These are phyloP conservation scores for Ascoidea asiatica DNA, from an alignment of 805 yeast species.

Conservation along the genomic window DNA sequence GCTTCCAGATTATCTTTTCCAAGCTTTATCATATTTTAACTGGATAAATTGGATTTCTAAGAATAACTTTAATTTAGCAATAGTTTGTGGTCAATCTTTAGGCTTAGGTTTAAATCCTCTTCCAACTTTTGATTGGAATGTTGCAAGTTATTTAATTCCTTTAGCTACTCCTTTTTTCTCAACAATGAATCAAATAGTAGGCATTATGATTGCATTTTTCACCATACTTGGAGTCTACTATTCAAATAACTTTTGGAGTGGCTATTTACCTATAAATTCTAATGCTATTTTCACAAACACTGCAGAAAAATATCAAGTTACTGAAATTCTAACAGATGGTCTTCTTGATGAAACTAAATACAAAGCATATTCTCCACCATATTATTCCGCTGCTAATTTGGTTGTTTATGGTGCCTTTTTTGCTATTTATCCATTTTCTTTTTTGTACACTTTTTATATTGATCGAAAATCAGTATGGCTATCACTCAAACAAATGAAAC, in stretches of 20 bases:
- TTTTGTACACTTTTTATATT: conserved; percentile 31
- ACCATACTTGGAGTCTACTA: conserved; percentile 24
- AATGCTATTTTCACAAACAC: conserved; percentile 37
- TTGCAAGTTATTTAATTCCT: conserved; percentile 19
- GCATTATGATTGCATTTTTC: conserved; percentile 20
- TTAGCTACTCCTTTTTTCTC: conserved; percentile 33
- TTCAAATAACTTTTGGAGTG: conserved; percentile 25
- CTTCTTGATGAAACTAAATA: conserved; percentile 33
- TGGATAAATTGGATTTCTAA: conserved; percentile 53
- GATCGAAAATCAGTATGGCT: conserved; percentile 30
- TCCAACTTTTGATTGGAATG: conserved; percentile 41
- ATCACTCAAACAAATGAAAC: conserved; percentile 23
- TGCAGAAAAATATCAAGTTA: conserved; percentile 33
- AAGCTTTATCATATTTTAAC: conserved; percentile 28
- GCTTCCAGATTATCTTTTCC: conserved; percentile 30
- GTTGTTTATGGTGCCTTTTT: conserved; percentile 45
- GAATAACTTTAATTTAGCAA: conserved; percentile 30
- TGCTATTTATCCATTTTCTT: conserved; percentile 41
- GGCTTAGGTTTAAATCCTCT: conserved; percentile 44
- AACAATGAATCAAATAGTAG: conserved; percentile 18
- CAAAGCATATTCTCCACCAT: conserved; percentile 49
- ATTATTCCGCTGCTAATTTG: conserved; percentile 47
- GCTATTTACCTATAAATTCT: conserved; percentile 30
- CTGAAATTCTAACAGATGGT: conserved; percentile 30
- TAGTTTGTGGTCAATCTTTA: conserved; percentile 28